Evolutionary conservation across 1,284 basidiomycete genomes (phyloP), one percentile per base, ranked within the genome.

Genomic region (Leccinum pachyderme): DNA sequence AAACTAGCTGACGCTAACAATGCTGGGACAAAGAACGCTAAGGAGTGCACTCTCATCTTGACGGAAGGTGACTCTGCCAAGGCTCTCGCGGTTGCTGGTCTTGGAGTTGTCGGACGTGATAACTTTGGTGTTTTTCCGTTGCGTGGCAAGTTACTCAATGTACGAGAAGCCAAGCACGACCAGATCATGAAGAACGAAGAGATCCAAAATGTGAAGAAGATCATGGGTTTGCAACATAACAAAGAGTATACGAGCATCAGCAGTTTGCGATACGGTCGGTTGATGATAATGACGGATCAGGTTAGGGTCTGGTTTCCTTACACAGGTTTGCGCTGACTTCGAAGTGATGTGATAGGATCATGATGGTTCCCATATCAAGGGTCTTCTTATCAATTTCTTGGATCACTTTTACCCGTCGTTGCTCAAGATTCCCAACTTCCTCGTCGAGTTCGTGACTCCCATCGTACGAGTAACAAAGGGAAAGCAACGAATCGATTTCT

Each of bases 201-300:
- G 76, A 92, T 99, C 51, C 90, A 95, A 73, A 90, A 92, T 63
- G 95, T 99, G 80, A 98, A 96, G 81, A 93, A 98, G 77, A 99
- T 99, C 64, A 83, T 99, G 77, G 97, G 97, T 22, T 75, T 99
- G 56, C 94, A 97, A 72, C 94, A 97, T 70, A 91, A 91, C 66
- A 95, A 95, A 73, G 87, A 89, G 59, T 99, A 99, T 72, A 77
- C 76, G 25, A 83, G 82, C 52, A 75, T 82, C 15, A 77, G 81
- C 48, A 89, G 82, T 62, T 74, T 99, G 68, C 87, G 97, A 25
- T 99, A 99, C 67, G 97, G 97, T 2, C 87, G 89, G 55, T 73
- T 99, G 57, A 99, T 99, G 97, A 95, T 99, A 68, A 99, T 99
- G 97, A 95, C 97, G 12, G 97, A 99, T 88, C 95, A 98, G 82